Evolutionary conservation across 2,329 filamentous ascomycete genomes (phyloP).

Genomic region (Aureobasidium uvarum): DNA sequence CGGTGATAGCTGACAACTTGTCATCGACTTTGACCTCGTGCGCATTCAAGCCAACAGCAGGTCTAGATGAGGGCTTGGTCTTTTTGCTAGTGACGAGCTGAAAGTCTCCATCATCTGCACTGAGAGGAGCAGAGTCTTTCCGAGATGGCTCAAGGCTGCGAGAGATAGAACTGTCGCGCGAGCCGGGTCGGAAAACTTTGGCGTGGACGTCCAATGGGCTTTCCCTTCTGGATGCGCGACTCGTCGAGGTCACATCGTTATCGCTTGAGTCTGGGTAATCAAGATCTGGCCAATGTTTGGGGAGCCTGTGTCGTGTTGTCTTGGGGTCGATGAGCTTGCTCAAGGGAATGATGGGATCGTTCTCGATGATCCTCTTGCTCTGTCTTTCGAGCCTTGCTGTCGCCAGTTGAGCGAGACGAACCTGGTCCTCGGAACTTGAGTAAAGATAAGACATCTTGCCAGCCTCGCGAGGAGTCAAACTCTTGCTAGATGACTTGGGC

Average conservation of each 20-base stretch:
- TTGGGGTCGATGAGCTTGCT: not conserved
- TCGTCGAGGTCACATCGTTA: slow-evolving; percentile 28
- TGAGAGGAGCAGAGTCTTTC: not conserved
- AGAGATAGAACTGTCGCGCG: slow-evolving; percentile 28
- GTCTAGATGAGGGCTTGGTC: slow-evolving; percentile 24
- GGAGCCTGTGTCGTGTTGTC: slow-evolving; percentile 29
- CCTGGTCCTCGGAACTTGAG: slow-evolving; percentile 25
- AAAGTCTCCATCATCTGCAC: slow-evolving; percentile 31
- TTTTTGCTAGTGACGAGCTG: slow-evolving; percentile 36
- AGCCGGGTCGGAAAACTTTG: slow-evolving; percentile 36
- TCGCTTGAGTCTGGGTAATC: slow-evolving; percentile 31
- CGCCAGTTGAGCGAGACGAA: slow-evolving; percentile 29
- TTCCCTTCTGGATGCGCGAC: slow-evolving; percentile 11
- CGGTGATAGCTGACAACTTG: slow-evolving; percentile 37
- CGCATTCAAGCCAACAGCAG: slow-evolving; percentile 29
- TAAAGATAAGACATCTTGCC: not conserved
- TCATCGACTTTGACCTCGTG: slow-evolving; percentile 35
- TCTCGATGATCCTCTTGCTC: slow-evolving; percentile 36
- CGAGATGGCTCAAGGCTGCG: not conserved
- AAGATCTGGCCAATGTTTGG: slow-evolving; percentile 35
- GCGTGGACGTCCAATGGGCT: slow-evolving; percentile 33
- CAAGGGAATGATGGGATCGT: slow-evolving; percentile 34
- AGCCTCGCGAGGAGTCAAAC: not conserved
- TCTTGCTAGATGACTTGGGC: not conserved
- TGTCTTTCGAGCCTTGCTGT: slow-evolving; percentile 38